These are phyloP conservation scores for Litsea cubeba DNA, from an alignment of 164 flowering plant species.

Conservation along the genomic window DNA sequence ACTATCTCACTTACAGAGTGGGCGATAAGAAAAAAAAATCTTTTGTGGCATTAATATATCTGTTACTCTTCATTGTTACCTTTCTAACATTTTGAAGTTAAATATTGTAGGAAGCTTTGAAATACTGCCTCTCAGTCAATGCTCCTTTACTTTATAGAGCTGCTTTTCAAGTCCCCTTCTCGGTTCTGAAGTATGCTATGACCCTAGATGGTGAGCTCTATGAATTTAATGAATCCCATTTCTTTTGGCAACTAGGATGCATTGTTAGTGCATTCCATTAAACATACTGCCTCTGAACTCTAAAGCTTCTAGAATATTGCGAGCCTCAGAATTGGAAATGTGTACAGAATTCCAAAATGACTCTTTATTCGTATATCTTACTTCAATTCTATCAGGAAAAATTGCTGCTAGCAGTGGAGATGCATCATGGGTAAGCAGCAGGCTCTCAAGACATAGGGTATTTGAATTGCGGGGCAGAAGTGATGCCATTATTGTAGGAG, in stretches of 20 bases:
- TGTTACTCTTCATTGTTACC: neutral
- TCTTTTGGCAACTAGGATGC: neutral
- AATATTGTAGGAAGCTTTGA: constrained; percentile 68
- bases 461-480: constrained; percentile 87
- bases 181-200: constrained; percentile 97
- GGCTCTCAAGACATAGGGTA: constrained; percentile 66
- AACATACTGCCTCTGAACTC: neutral
- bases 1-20: neutral
- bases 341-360: neutral
- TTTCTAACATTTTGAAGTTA: constrained; percentile 13
- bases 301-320: neutral
- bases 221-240: neutral
- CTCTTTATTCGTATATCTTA: constrained; percentile 3
- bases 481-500: constrained; percentile 94
- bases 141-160: constrained; percentile 91
- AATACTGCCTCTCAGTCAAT: constrained; percentile 78
- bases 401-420: constrained; percentile 94
- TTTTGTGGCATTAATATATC: neutral
- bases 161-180: constrained; percentile 77
- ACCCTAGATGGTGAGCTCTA: constrained; percentile 82
- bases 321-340: neutral
- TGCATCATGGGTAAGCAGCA: constrained; percentile 96
- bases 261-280: neutral
- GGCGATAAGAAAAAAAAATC: neutral
- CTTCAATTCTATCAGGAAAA: constrained; percentile 53